Evolutionary conservation across 2,329 filamentous ascomycete species (phyloP).

Genomic region (Talaromyces sp.): DNA sequence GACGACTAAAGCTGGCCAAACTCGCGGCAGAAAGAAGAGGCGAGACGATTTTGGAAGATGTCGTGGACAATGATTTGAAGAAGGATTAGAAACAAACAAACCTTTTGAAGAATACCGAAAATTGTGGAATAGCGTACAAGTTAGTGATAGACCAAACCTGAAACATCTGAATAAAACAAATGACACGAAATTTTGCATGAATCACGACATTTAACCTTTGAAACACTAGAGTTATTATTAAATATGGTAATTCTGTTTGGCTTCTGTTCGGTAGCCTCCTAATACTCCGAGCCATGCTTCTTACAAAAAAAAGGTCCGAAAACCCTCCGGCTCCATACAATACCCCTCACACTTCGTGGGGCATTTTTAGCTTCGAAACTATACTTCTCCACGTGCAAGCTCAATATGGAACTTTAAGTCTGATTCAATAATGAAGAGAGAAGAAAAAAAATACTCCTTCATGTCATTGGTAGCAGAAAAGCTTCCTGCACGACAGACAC

Average conservation of each 20-base stretch:
- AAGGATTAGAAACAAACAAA: neutral
- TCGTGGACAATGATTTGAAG: slow-evolving; percentile 35
- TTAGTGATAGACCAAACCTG: neutral
- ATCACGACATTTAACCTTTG: neutral
- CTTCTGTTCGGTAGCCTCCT: neutral
- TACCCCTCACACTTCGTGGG: neutral
- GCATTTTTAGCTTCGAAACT: neutral
- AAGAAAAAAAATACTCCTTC: neutral
- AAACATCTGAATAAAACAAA: neutral
- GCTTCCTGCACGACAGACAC: neutral
- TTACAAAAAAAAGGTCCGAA: slow-evolving; percentile 1
- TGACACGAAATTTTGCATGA: neutral
- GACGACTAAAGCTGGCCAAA: slow-evolving; percentile 39
- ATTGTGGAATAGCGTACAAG: neutral
- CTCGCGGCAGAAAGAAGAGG: slow-evolving; percentile 37
- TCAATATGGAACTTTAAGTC: neutral
- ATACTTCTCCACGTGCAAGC: neutral
- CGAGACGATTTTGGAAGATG: slow-evolving; percentile 41
- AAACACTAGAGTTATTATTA: neutral
- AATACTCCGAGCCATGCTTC: neutral
- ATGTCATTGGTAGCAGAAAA: neutral
- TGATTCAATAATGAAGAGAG: neutral
- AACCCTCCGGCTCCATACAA: slow-evolving; percentile 3
- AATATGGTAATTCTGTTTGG: neutral
- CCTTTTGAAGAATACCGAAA: neutral